Evolutionary conservation across 164 flowering plant species (phyloP).

Genomic region (Buxus sempervirens): DNA sequence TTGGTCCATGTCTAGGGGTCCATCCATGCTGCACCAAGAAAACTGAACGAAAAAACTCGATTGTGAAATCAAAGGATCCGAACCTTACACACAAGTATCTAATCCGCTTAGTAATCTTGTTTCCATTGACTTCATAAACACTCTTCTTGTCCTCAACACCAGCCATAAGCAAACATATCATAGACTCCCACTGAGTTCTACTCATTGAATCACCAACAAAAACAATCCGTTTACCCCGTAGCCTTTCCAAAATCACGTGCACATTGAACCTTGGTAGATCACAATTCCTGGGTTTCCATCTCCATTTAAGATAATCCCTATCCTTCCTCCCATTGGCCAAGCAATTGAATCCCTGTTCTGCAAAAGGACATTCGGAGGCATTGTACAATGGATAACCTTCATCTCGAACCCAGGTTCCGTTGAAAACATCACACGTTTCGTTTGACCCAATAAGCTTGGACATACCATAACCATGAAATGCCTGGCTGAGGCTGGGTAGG

Average conservation of each 20-base stretch:
- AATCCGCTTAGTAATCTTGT: constrained; percentile 59
- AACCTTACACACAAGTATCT: constrained; percentile 58
- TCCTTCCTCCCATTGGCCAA: constrained; percentile 73
- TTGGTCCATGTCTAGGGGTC: constrained; percentile 49
- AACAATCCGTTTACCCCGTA: constrained; percentile 66
- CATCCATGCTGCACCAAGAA: constrained; percentile 61
- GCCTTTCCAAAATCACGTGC: constrained; percentile 34
- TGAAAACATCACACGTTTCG: constrained; percentile 51
- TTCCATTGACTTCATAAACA: constrained; percentile 76
- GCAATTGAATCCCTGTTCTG: constrained; percentile 77
- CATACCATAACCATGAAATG: constrained; percentile 30
- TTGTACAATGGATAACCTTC: constrained; percentile 70
- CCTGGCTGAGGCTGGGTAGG: constrained; percentile 41
- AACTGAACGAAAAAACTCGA: constrained; percentile 69
- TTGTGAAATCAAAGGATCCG: constrained; percentile 43
- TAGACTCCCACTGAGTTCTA: constrained; percentile 87
- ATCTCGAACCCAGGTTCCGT: constrained; percentile 74
- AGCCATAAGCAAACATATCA: constrained; percentile 72
- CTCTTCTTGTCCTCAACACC: constrained; percentile 64
- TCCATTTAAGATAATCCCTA: constrained; percentile 57
- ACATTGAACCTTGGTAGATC: constrained; percentile 57
- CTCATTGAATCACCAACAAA: constrained; percentile 92
- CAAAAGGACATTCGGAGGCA: constrained; percentile 71
- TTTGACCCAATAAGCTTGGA: constrained; percentile 16
- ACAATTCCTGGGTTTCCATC: constrained; percentile 88